Base-by-base conservation (phyloP, 2,329 filamentous ascomycete genomes). In the Penicillium freii region DNA sequence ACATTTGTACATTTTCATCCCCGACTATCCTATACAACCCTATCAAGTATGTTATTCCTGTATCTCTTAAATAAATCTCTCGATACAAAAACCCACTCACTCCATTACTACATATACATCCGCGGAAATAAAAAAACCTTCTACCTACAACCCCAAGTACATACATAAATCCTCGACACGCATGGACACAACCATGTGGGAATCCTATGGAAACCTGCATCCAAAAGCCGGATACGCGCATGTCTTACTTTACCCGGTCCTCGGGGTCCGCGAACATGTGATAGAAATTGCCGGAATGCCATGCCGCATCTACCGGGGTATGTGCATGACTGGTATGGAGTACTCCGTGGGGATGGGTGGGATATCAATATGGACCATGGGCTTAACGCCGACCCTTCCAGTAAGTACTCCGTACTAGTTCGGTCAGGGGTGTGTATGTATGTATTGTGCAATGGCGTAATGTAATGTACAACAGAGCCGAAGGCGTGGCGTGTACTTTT, bases 151-250 rank as follows among this genome's bases (percentile, higher is more conserved):
- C 31, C 10, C 31, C 21, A 27, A 50, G 39, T 10, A 17, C 25
- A 36, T 3, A 17, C 33, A n/a, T 4, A 23, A 29, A 55, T n/a
- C 42, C 54, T 36, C 44, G 44, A 34, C 13, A 15, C 33, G 17
- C 54, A 29, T 42, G 49, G n/a, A 56, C n/a, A 27, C 17, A 36
- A 15, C 53, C 49, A 56, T 43, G 54, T 56, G 54, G 54, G 15
- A 52, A 45, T 21, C 43, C 36, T n/a, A 25, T 38, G 54, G 54
- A 19, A 56, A 43, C 34, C 36, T 21, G 54, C 49, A 53, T 36
- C n/a, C n/a, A 54, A 34, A 19, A 29, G 21, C 38, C 46, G 53
- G 53, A 42, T 55, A 45, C 19, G 15, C 31, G 19, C 53, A 51
- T 55, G 25, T 44, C 46, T 44, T 38, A 55, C 23, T 17, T 39